Conservation (phyloP, 441 rosid species). For the Mallotus repandus region DNA sequence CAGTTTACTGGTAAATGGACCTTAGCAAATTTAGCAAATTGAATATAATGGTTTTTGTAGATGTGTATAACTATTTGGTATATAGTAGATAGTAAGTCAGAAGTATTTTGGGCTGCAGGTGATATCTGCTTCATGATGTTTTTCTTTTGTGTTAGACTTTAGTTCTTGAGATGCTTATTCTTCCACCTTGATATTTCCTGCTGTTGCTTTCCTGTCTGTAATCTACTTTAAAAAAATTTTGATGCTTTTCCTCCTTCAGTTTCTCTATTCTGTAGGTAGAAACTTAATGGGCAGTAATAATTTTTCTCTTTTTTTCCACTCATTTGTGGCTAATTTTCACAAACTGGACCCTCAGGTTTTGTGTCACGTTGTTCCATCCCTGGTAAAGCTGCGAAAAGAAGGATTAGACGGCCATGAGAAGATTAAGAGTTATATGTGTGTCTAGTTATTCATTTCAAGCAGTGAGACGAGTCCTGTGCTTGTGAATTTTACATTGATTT, state of each 20-base stretch:
- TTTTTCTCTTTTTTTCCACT: background rate
- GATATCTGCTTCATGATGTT: too few species aligned
- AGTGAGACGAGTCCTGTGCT: slow-evolving; percentile 56
- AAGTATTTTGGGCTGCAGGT: too few species aligned
- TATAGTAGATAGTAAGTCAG: too few species aligned
- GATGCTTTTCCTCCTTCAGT: background rate
- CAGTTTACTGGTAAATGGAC: too few species aligned
- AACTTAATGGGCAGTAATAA: background rate
- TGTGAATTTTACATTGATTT: slow-evolving; percentile 18
- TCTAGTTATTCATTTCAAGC: slow-evolving; percentile 68
- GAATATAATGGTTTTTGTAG: too few species aligned
- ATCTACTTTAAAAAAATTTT: background rate
- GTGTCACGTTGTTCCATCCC: slow-evolving; percentile 84
- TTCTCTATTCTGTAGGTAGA: background rate
- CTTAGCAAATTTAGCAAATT: too few species aligned
- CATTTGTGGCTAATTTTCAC: slow-evolving; percentile 13
- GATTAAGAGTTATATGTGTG: slow-evolving; percentile 99
- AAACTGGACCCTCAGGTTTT: slow-evolving; percentile 52
- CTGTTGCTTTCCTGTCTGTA: background rate
- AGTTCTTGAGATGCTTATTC: too few species aligned
- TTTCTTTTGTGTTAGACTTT: too few species aligned
- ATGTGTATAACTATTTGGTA: too few species aligned
- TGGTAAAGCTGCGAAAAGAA: slow-evolving; percentile 91
- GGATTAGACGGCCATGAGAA: slow-evolving; percentile 96
- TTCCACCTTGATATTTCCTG: background rate